Conservation (phyloP, 2,329 filamentous ascomycete genomes). For the Chaetothyriales sp. region DNA sequence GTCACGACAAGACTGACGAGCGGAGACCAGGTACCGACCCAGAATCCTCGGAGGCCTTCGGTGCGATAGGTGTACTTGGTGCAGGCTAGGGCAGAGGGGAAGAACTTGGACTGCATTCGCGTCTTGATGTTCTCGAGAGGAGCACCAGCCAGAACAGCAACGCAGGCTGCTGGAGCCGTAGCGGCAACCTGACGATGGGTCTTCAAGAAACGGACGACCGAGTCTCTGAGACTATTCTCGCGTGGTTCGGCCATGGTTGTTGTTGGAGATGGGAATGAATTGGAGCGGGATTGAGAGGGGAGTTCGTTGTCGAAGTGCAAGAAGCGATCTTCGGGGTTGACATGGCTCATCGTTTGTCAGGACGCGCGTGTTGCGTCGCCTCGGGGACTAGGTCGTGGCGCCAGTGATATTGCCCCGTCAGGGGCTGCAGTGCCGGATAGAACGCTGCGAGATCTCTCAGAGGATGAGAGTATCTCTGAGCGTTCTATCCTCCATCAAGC, state of each 20-base stretch:
- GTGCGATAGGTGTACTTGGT: slow-evolving; percentile 32
- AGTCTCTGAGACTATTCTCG: slow-evolving; percentile 25
- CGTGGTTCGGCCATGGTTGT: slow-evolving; percentile 17
- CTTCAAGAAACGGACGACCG: slow-evolving; percentile 29
- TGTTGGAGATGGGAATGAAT: slow-evolving; percentile 19
- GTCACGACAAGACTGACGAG: slow-evolving; percentile 31
- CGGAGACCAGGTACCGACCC: slow-evolving; percentile 32
- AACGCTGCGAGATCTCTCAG: slow-evolving; percentile 38
- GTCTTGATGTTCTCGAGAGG: slow-evolving; percentile 35
- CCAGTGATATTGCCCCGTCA: slow-evolving; percentile 5
- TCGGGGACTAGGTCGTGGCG: slow-evolving; percentile 4
- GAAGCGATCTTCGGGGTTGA: slow-evolving; percentile 9
- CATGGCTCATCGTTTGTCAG: slow-evolving; percentile 16
- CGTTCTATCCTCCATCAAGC: slow-evolving; percentile 34
- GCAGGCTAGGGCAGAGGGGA: slow-evolving; percentile 28
- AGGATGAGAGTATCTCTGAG: slow-evolving; percentile 33
- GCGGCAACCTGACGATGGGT: slow-evolving; percentile 33
- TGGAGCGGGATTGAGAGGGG: slow-evolving; percentile 22
- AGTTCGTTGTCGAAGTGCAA: slow-evolving; percentile 26
- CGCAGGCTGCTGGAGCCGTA: slow-evolving; percentile 29
- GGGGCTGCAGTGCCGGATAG: slow-evolving; percentile 35
- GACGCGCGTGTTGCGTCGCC: slow-evolving; percentile 2
- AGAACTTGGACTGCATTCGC: slow-evolving; percentile 36
- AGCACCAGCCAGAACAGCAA: slow-evolving; percentile 31
- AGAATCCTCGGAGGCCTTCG: slow-evolving; percentile 33